Evolutionary conservation across 257 asterid species (phyloP).

Genomic region (Anisodus acutangulus): DNA sequence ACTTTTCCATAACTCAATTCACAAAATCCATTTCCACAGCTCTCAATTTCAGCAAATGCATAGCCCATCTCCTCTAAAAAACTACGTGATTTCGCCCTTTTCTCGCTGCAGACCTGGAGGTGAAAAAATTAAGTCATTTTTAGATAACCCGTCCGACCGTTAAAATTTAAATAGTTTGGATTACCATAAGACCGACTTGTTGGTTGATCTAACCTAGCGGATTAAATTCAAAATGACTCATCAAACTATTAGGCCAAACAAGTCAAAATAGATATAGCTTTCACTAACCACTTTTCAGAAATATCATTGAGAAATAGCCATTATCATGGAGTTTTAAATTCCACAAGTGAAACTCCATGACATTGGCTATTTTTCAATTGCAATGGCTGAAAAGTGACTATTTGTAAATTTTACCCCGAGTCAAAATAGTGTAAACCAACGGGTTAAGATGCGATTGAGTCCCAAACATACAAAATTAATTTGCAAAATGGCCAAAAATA

Average conservation of each 20-base stretch:
- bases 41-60: slow-evolving; percentile 59
- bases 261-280: not conserved
- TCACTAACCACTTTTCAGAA: not conserved
- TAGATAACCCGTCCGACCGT: accelerated
- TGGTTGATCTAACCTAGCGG: not conserved
- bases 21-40: slow-evolving; percentile 54
- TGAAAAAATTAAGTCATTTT: not conserved
- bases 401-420: not conserved
- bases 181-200: no score
- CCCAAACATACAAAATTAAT: not conserved
- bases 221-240: not conserved
- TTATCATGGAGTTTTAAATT: not conserved
- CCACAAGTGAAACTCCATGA: not conserved
- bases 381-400: not conserved
- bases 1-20: slow-evolving; percentile 48
- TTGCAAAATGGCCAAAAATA: not conserved
- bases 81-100: slow-evolving; percentile 31
- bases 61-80: slow-evolving; percentile 51
- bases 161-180: not conserved
- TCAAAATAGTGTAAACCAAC: not conserved
- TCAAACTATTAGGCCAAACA: not conserved
- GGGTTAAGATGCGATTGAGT: not conserved
- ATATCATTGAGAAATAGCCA: not conserved
- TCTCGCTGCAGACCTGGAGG: slow-evolving; percentile 44
- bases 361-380: not conserved